Base-by-base conservation (phyloP, 305 asterid species). In the Fraxinus paxiana region DNA sequence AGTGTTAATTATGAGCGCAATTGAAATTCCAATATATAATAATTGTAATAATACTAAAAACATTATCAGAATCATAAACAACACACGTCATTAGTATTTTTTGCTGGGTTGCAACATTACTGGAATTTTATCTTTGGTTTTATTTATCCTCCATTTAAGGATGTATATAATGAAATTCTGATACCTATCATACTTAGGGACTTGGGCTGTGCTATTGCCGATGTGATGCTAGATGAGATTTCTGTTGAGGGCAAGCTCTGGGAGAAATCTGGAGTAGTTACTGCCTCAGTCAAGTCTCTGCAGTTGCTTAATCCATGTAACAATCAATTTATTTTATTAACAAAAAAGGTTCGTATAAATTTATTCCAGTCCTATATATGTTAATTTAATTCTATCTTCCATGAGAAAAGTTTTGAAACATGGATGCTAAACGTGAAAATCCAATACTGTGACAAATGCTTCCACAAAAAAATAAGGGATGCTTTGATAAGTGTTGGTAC, bases 241-340 rank as follows among this genome's bases (percentile, higher is more conserved):
- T 84, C 85, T 65, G 77, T 88, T 26, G 95, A 89, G 85, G 92
- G 90, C 76, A 92, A 89, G 90, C 90, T 87, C 78, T 83, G 96
- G 93, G 97, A 92, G 87, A 90, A 91, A 85, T 87, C 92, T 84
- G 90, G 92, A 63, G 78, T 80, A 30, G 76, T 94, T 82, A 85
- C 86, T 71, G 87, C 92, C 31, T 81, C 92, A 26, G 83, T 94
- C 86, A 86, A 86, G 90, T 87, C 90, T 35, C 87, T 88, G 48
- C 88, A 86, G 89, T 84, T 96, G 88, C 88, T 88, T 69, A 92
- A 92, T 91, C 97, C 97, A 38, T 73, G 86, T 48, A 90, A 76
- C 79, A 81, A 82, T 85, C 95, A 85, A 86, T 84, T 89, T 69
- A 86, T 94, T 82, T 81, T 96, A 75, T 84, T 77, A 67, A 82